Base-by-base conservation (phyloP, 148 eudicot species). In the Rhododendron vialii region DNA sequence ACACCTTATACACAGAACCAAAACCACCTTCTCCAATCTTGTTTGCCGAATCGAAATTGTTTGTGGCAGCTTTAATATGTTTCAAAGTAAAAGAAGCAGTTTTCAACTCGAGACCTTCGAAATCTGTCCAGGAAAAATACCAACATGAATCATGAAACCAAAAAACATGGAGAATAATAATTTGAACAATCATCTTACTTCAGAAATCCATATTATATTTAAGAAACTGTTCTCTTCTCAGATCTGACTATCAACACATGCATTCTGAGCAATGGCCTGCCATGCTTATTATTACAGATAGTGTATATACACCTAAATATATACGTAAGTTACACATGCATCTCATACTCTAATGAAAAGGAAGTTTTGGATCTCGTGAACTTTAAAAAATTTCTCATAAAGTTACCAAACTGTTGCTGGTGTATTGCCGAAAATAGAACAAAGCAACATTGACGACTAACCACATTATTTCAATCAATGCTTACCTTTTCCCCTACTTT, bases 11-110 rank as follows among this genome's bases (percentile, higher is more conserved):
- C 30, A 92, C 94, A 51, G 93, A 84, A 85, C 94, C 94, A 88
- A 92, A 92, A 85, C 94, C 94, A 67, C 93, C 94, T 91, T 92
- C 94, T 59, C 94, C 94, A 80, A 92, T 87, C 87, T 92, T 92
- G 87, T 92, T 92, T 35, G 84, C 35, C 28, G 80, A 28, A 86
- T 91, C 91, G n/a, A 91, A 91, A 86, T 90, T 88, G 81, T 90
- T 90, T 3, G 93, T 91, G 43, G 93, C 93, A 63, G 85, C 78
- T 86, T 86, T 88, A n/a, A 91, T 85, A 85, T 90, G 93, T 78
- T 86, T 91, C 65, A 91, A 84, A 26, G 88, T 83, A 82, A 90
- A 91, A 51, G 88, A 86, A 84, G 86, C 87, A n/a, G 88, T 91
- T 84, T 87, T 90, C 82, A 87, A 63, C 85, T 88, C 90, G 28